Percentiles rank a stretch among this genome's conserved stretches.
These are phyloP conservation scores for Clavispora carvajalis DNA, from an alignment of 805 yeast genomes.

Conservation along the genomic window DNA sequence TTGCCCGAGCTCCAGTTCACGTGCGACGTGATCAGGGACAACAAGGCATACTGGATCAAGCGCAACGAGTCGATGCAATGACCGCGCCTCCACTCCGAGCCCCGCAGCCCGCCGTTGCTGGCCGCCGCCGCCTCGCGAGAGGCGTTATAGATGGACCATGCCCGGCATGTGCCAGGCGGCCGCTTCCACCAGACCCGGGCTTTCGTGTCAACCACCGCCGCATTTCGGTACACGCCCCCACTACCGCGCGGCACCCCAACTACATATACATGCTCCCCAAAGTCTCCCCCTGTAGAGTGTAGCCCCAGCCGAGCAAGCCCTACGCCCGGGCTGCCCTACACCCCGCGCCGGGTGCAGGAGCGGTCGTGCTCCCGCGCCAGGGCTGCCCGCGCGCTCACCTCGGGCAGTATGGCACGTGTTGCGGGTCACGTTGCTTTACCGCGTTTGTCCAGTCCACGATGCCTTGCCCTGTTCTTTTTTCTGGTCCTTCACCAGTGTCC, in stretches of 20 bases:
- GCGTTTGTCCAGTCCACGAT: slow-evolving; percentile 1
- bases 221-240: no score
- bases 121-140: no score
- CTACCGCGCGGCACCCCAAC: no score
- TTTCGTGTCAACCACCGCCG: background rate
- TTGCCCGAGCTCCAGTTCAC: slow-evolving; percentile 61
- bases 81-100: background rate
- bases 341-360: background rate
- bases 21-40: slow-evolving; percentile 46
- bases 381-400: no score
- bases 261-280: no score
- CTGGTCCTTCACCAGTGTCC: background rate
- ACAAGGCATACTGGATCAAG: slow-evolving; percentile 51
- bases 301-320: no score
- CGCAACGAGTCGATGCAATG: background rate
- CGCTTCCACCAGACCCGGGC: no score
- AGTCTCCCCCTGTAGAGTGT: no score
- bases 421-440: background rate
- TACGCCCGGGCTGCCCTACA: no score
- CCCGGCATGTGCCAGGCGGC: no score
- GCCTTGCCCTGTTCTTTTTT: background rate
- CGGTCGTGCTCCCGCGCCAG: no score
- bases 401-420: slow-evolving; percentile 2
- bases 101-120: background rate
- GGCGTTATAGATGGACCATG: background rate